Evolutionary conservation across 2,329 filamentous ascomycete genomes (phyloP), one percentile per base, ranked within the genome.

Genomic region (Botryotinia convoluta): DNA sequence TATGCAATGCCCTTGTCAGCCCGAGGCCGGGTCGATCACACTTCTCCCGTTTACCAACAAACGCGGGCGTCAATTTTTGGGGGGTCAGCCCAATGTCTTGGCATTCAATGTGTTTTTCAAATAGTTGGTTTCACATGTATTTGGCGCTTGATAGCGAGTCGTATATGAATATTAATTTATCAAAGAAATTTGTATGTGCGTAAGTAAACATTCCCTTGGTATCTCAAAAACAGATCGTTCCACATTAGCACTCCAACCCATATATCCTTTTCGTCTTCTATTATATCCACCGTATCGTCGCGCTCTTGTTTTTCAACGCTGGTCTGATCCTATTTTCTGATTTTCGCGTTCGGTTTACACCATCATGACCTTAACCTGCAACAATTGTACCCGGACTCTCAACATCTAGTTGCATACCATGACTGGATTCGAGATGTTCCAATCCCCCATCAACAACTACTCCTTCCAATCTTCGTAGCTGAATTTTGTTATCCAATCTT

Each of bases 341-440:
- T 51, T 26, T 67, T 14, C 45, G 45, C n/a, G 16, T 26, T 39
- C 14, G 26, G 16, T 12, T n/a, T 12, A 22, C 35, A 37, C 71
- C 59, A 74, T n/a, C 51, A n/a, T 71, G 63, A 57, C 72, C 70
- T 39, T 70, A 65, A 51, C 72, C 73, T 71, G 74, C 73, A 72
- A 79, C 75, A 67, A 79, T 74, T 35, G 78, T 79, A 73, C 79
- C 78, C 16, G 78, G 76, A 64, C 76, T 79, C 42, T 79, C 77
- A 59, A 77, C 78, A 71, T 79, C 77, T n/a, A 77, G 65, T 63
- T 78, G 78, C 70, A 77, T 73, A 4, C 74, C 76, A 74, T 76
- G 64, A 8, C 61, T 44, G 45, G 57, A 45, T 57, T 32, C 70
- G 22, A 32, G 37, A 63, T 59, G 60, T 37, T 39, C 64, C 26